These are phyloP conservation scores for Malassezia obtusa DNA, from an alignment of 1,284 basidiomycete genomes.

Conservation along the genomic window DNA sequence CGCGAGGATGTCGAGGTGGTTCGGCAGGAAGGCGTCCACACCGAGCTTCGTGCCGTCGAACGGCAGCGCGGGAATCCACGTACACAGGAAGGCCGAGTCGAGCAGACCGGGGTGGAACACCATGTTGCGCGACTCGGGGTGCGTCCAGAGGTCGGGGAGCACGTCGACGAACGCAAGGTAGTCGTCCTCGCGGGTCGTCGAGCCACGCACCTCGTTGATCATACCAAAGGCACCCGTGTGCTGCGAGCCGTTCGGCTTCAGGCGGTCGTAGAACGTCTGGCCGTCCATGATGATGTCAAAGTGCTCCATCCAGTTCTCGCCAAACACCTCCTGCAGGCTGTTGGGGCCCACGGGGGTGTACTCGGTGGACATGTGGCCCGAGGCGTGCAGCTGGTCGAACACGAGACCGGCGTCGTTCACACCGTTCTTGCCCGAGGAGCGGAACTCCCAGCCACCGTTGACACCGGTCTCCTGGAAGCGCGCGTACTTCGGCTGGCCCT, in stretches of 20 bases:
- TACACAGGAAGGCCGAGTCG: constrained; percentile 18
- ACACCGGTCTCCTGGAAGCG: constrained; percentile 13
- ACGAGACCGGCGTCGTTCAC: constrained; percentile 15
- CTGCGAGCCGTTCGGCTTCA: constrained; percentile 17
- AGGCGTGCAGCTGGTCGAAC: constrained; percentile 18
- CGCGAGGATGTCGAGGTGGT: constrained; percentile 14
- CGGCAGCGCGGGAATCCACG: constrained; percentile 19
- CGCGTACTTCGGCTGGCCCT: constrained; percentile 17
- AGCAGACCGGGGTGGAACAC: constrained; percentile 20
- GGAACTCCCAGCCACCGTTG: constrained; percentile 18
- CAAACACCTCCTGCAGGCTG: constrained; percentile 14
- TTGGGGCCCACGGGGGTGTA: constrained; percentile 12
- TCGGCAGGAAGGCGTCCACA: constrained; percentile 18
- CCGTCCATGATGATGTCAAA: constrained; percentile 21
- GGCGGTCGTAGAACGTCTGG: constrained; percentile 16
- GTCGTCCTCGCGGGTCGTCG: constrained; percentile 19
- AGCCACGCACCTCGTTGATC: constrained; percentile 18
- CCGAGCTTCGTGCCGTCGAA: constrained; percentile 17
- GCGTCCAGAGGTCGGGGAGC: constrained; percentile 16
- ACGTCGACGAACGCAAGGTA: constrained; percentile 18
- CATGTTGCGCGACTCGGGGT: constrained; percentile 12
- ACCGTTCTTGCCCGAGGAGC: constrained; percentile 14
- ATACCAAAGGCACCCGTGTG: constrained; percentile 18
- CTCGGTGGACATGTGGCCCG: constrained; percentile 13
- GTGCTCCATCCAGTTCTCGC: constrained; percentile 16